A percentile compares a stretch with the other conserved stretches of the same genome.
phyloP scores from a whole-genome alignment of 352 stramenopile genomes.

The Elongisporangium undulatum region DNA sequence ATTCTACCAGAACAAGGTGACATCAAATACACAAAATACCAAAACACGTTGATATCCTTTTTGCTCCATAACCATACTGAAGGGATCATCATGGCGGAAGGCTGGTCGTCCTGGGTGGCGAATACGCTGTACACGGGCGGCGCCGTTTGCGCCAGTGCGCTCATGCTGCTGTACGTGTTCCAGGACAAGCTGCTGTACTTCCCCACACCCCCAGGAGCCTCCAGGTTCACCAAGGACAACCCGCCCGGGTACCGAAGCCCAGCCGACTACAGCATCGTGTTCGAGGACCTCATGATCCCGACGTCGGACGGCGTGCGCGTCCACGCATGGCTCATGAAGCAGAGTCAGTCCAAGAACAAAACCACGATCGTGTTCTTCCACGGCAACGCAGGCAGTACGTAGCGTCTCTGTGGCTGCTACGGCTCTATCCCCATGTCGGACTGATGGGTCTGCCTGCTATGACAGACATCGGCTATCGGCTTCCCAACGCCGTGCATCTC shows the following conservation, averaged over 20 bases:
- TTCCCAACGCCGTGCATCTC: conserved; percentile 92
- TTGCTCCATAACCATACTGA: not conserved
- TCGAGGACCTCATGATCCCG: conserved; percentile 87
- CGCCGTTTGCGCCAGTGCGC: conserved; percentile 47
- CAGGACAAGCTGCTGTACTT: conserved; percentile 86
- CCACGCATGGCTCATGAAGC: conserved; percentile 92
- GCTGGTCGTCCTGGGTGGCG: conserved; percentile 52
- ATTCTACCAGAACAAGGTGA: too few relatives aligned
- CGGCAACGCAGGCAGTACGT: conserved; percentile 90
- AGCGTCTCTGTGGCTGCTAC: not conserved
- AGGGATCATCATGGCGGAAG: conserved; percentile 30
- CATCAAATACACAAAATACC: too few relatives aligned
- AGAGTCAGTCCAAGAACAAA: conserved; percentile 36
- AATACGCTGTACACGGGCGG: conserved; percentile 58
- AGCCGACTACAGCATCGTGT: conserved; percentile 83
- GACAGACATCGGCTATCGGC: conserved; percentile 90
- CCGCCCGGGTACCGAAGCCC: conserved; percentile 85
- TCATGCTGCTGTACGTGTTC: conserved; percentile 77
- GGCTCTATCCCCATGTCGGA: not conserved
- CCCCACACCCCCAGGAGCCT: conserved; percentile 65
- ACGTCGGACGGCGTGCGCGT: conserved; percentile 82
- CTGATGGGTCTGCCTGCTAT: not conserved
- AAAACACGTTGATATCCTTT: too few relatives aligned
- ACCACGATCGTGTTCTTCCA: conserved; percentile 96
- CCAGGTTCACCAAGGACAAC: conserved; percentile 82